Base-by-base conservation (phyloP, 2,329 filamentous ascomycete species). In the Leptodontidium sp. region DNA sequence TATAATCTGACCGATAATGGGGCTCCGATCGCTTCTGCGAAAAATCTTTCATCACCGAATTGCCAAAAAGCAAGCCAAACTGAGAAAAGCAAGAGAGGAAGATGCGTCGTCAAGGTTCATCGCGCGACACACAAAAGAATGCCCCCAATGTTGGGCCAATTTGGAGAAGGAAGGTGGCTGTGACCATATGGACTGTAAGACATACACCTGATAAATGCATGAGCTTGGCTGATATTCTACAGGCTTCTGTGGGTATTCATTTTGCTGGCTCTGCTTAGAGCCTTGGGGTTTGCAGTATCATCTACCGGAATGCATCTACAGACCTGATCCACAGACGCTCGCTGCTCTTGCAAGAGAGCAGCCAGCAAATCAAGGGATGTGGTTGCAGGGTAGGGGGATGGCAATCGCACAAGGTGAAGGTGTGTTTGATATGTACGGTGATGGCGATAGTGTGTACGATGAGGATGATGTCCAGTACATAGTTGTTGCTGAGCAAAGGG, bases 201-300 rank as follows among this genome's bases (percentile, higher is more conserved):
- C 6, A 9, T 35, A n/a, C 24, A 32, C 4, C 6, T 32, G 24
- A 35, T 15, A 17, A 8, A 32, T 2, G 29, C 14, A 17, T 57
- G 52, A 57, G 17, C 24, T 11, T 57, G 21, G 52, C 21, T 4
- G 15, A 47, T n/a, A 21, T 5, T 47, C n/a, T 6, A 21, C 17
- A 57, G 52, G 52, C 17, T 8, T 32, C 52, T 57, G 52, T 35
- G 32, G 52, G 6, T n/a, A 57, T 32, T 17, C 17, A 21, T 57
- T 57, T 35, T 57, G 52, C 52, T 57, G 52, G 29, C 12, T 57
- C 52, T 52, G 49, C 26, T 26, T 52, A 11, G 2, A 26, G 49
- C 49, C 3, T 1, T 52, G 49, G 49, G 49, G 49, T 12, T 8
- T 52, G 49, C 15, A 26, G n/a, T 26, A 32, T 9, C 29, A 57